A percentile compares a stretch with the other conserved stretches of the same genome.
phyloP scores from a whole-genome alignment of 352 stramenopile genomes.

The Phytophthora capsici region DNA sequence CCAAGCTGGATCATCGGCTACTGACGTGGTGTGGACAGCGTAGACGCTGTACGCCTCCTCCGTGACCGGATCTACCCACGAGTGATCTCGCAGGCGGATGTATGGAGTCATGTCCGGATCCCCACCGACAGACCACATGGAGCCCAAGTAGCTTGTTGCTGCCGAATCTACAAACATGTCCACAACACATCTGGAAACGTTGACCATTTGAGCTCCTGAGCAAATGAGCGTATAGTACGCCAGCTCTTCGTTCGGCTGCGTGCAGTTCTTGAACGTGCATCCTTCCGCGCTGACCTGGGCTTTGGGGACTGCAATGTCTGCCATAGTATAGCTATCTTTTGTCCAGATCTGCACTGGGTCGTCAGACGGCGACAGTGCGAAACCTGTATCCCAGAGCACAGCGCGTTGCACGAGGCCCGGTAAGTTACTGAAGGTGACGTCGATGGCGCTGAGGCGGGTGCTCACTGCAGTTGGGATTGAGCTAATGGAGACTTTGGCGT shows the following conservation, averaged over 20 bases:
- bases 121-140: slow-evolving; percentile 38
- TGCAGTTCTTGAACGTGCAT: slow-evolving; percentile 35
- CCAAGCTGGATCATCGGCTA: slow-evolving; percentile 25
- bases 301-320: slow-evolving; percentile 27
- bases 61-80: slow-evolving; percentile 25
- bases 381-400: slow-evolving; percentile 46
- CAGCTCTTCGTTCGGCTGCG: slow-evolving; percentile 21
- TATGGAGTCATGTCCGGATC: slow-evolving; percentile 21
- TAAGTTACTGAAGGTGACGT: slow-evolving; percentile 22
- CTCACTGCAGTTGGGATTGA: slow-evolving; percentile 10
- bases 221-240: slow-evolving; percentile 37
- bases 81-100: slow-evolving; percentile 30
- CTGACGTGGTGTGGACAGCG: slow-evolving; percentile 25
- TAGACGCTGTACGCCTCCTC: slow-evolving; percentile 29
- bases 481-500: slow-evolving; percentile 13
- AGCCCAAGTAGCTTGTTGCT: slow-evolving; percentile 17
- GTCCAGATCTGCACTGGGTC: slow-evolving; percentile 33
- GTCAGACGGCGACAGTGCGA: slow-evolving; percentile 24
- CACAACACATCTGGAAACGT: slow-evolving; percentile 37
- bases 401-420: slow-evolving; percentile 40
- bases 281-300: slow-evolving; percentile 12
- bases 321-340: slow-evolving; percentile 27
- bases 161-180: slow-evolving; percentile 30
- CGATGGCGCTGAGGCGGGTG: slow-evolving; percentile 10
- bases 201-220: slow-evolving; percentile 45